Base-by-base conservation (phyloP, 2,329 filamentous ascomycete species). In the Albophoma yamanashiensis region DNA sequence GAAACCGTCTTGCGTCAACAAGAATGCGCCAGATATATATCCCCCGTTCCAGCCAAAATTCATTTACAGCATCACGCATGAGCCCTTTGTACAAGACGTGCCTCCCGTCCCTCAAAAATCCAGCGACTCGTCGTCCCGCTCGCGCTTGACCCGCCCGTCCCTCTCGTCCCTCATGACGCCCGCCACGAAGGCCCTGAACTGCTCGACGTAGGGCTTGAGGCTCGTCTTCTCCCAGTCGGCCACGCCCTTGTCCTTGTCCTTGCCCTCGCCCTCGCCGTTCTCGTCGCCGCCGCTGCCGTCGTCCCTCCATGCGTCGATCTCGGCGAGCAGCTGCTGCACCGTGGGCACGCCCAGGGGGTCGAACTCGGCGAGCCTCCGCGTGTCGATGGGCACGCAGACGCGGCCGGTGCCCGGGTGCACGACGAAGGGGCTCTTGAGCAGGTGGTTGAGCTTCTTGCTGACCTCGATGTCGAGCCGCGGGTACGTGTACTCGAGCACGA, bases 211-310 rank as follows among this genome's bases (percentile, higher is more conserved):
- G 11, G 92, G 91, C 77, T 89, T 96, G 69, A 99, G 74, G 65
- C 91, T 91, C 31, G 94, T 99, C 84, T 97, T 99, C 76, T 99
- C 93, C 87, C 93, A 97, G 70, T 99, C 94, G 65, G 88, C 83
- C 56, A 89, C 68, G 60, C 65, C 67, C 67, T 75, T 77, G 3
- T 64, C 62, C 45, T 64, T 72, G 38, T 67, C 69, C 1, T 76
- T 77, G 36, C 75, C 27, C 27, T 31, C 27, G 27, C 27, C 27
- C 1, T 73, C 76, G 14, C 69, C 74, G 15, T 79, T 77, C 7
- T 9, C 50, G 31, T 4, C 31, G 20, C 7, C 76, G 12, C 69
- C 74, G 15, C 79, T 77, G 8, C 71, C 77, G 25, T 74, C 74
- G 1, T 70, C 74, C 66, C 85, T 82, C 85, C 91, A 97, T 25